Conservation (phyloP, 345 rosid species). For the Populus simonii region DNA sequence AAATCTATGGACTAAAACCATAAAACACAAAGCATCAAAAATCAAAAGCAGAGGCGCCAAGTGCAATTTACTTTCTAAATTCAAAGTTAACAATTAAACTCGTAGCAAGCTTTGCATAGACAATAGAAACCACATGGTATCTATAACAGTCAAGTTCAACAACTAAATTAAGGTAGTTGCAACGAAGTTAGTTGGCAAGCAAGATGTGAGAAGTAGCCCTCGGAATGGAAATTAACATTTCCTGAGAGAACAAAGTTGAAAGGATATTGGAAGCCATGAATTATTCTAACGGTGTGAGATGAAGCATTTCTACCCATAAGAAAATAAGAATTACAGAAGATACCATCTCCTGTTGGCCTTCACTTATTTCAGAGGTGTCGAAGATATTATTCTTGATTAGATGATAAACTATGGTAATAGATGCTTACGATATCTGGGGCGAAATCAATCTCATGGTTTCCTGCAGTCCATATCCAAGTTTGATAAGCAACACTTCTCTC, state of each 20-base stretch:
- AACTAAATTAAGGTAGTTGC: background rate
- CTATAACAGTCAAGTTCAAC: background rate
- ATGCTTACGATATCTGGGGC: constrained; percentile 58
- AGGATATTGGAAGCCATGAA: background rate
- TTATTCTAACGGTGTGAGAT: background rate
- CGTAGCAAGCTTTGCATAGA: background rate
- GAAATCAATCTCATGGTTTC: constrained; percentile 89
- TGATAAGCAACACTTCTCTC: constrained; percentile 89
- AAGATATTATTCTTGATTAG: background rate
- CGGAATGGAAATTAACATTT: background rate
- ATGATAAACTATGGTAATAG: background rate
- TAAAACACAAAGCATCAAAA: background rate
- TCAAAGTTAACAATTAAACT: background rate
- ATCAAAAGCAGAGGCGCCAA: background rate
- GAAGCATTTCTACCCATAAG: background rate
- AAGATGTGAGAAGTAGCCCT: background rate
- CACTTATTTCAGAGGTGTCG: background rate
- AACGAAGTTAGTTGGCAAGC: background rate
- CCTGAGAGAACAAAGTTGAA: background rate
- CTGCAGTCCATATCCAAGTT: constrained; percentile 95
- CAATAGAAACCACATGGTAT: background rate
- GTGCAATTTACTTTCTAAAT: background rate
- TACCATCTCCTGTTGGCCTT: background rate
- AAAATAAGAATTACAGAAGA: background rate
- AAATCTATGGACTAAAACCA: background rate